Evolutionary conservation across 345 rosid genomes (phyloP), one percentile per base, ranked within the genome.

Genomic region (Cardamine resedifolia): DNA sequence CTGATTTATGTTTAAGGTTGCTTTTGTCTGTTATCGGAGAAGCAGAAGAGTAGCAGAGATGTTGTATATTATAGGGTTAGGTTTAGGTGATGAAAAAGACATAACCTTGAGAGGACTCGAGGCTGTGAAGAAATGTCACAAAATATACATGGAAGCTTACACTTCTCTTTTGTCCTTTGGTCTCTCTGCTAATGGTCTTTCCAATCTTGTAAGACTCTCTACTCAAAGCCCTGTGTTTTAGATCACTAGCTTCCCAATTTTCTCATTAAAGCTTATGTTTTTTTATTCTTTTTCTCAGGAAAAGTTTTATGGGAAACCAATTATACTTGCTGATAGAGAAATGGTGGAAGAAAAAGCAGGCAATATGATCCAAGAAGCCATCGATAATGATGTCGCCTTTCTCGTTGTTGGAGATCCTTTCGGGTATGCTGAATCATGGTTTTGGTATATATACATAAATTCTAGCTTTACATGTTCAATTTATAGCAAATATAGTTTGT

Each of bases 401-500:
- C 97, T 94, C 27, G 97, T 94, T 71, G 97, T 94, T 26, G 97
- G 98, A 1, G 97, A 94, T 69, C 98, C 98, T 71, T 94, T 91
- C 20, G 97, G 98, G 96, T 90, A 52, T 44, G 20, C 49, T 43
- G 10, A 44, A 2, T n/a, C 20, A n/a, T 44, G 3, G 16, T 5
- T 44, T 44, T n/a, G 1, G 15, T 41, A 18, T 41, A 15, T 41
- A 41, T 15, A 0, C 49, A 7, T 19, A 27, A 1, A 19, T 50
- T 39, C 36, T 1, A 36, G 43, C 52, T 71, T 49, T n/a, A n/a
- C n/a, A n/a, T n/a, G n/a, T n/a, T n/a, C n/a, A n/a, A n/a, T n/a
- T n/a, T n/a, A n/a, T n/a, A n/a, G n/a, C n/a, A n/a, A n/a, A n/a
- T 12, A 1, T 30, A 43, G 64, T 15, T 50, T 51, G 56, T 44